These are phyloP conservation scores for Paecilomyces variotii DNA, from an alignment of 2,329 filamentous ascomycete genomes.

Conservation along the genomic window DNA sequence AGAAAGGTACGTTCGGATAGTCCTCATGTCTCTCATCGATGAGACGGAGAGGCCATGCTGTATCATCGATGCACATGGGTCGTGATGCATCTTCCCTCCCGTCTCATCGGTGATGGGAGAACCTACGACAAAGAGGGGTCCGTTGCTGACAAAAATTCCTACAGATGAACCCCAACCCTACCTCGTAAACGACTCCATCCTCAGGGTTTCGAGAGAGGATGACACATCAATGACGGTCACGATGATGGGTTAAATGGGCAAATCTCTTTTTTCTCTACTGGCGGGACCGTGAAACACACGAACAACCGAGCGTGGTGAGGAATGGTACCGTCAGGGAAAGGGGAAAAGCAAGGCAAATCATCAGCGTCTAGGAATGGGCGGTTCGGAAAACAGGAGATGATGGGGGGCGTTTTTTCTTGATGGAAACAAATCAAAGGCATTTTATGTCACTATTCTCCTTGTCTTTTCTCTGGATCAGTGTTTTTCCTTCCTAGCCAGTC, in stretches of 20 bases:
- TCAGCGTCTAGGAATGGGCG: background rate
- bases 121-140: background rate
- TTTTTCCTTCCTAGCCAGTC: background rate
- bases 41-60: background rate
- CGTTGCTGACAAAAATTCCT: background rate
- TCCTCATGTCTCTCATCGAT: background rate
- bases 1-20: slow-evolving; percentile 61
- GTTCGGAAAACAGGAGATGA: background rate
- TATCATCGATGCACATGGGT: background rate
- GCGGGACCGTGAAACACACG: background rate
- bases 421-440: background rate
- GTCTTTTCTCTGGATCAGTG: background rate
- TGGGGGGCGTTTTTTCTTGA: background rate
- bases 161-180: background rate
- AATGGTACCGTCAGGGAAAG: background rate
- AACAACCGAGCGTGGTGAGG: background rate
- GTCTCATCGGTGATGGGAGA: background rate
- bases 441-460: background rate
- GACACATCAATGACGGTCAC: background rate
- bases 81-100: background rate
- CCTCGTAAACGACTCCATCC: background rate
- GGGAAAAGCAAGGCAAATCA: background rate
- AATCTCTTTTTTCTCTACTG: background rate
- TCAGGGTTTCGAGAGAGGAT: background rate
- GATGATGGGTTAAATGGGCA: background rate